phyloP scores from a whole-genome alignment of 2,329 filamentous ascomycete species.

The Ceratocystis ficicola region DNA sequence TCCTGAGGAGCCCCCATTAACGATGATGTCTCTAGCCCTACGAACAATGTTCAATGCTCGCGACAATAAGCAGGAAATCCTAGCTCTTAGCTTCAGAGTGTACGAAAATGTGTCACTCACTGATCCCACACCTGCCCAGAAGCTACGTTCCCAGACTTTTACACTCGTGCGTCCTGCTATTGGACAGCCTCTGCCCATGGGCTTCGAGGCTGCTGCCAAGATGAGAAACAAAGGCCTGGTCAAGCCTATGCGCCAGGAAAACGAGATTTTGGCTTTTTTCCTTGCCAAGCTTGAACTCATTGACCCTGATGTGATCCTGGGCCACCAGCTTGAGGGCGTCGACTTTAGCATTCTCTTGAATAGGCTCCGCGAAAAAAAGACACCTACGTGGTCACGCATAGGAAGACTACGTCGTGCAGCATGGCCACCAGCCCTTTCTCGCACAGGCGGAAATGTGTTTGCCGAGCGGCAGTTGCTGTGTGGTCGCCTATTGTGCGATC shows the following conservation, averaged over 20 bases:
- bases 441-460: conserved; percentile 80
- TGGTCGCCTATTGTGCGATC: conserved; percentile 80
- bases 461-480: conserved; percentile 81
- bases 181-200: conserved; percentile 58
- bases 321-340: conserved; percentile 92
- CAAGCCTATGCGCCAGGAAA: conserved; percentile 71
- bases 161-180: conserved; percentile 77
- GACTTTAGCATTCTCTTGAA: conserved; percentile 86
- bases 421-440: conserved; percentile 81
- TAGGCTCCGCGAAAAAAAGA: conserved; percentile 79
- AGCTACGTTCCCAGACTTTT: conserved; percentile 79
- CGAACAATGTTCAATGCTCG: conserved; percentile 80
- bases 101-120: conserved; percentile 82
- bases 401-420: conserved; percentile 70
- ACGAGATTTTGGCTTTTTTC: conserved; percentile 76
- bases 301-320: conserved; percentile 87
- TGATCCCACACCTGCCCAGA: conserved; percentile 79
- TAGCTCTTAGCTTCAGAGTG: conserved; percentile 80
- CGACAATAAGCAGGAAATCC: conserved; percentile 91
- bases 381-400: conserved; percentile 86
- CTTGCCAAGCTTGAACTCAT: conserved; percentile 75
- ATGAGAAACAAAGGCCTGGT: conserved; percentile 63
- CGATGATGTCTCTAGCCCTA: conserved; percentile 88
- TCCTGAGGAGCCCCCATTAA: conserved; percentile 72
- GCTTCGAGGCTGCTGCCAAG: conserved; percentile 67